phyloP scores from a whole-genome alignment of 1,284 basidiomycete species.

The Mycena sp. region DNA sequence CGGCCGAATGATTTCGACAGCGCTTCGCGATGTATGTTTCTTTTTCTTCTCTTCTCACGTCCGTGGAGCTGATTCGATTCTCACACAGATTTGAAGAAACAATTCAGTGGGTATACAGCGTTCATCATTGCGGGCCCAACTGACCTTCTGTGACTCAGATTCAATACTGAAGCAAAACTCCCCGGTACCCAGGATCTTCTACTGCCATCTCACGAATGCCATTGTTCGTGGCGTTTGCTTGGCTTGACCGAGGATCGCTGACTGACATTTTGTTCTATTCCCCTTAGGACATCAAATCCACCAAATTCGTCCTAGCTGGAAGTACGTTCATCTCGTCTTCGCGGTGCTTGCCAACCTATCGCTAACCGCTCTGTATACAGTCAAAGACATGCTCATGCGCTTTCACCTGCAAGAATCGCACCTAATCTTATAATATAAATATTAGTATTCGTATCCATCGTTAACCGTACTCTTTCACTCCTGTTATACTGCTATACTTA shows the following conservation, averaged over 20 bases:
- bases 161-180: constrained; percentile 68
- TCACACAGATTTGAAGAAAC: constrained; percentile 55
- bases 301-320: constrained; percentile 24
- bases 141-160: constrained; percentile 43
- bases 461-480: neutral
- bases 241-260: neutral
- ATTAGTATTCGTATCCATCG: neutral
- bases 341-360: constrained; percentile 10
- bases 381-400: constrained; percentile 66
- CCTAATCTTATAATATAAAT: constrained; percentile 38
- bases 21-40: constrained; percentile 55
- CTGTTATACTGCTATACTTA: neutral
- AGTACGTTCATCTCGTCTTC: constrained; percentile 24
- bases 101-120: constrained; percentile 52
- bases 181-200: constrained; percentile 65
- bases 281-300: constrained; percentile 53
- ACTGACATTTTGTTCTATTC: constrained; percentile 22
- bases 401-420: constrained; percentile 56
- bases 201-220: constrained; percentile 80
- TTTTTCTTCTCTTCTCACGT: constrained; percentile 3
- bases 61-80: constrained; percentile 35
- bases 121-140: neutral
- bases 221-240: constrained; percentile 46
- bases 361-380: constrained; percentile 57
- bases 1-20: constrained; percentile 68